Percentiles rank a stretch among this genome's conserved stretches.
Conservation (phyloP, 176 grass and related monocot species). For the Otatea glauca region DNA sequence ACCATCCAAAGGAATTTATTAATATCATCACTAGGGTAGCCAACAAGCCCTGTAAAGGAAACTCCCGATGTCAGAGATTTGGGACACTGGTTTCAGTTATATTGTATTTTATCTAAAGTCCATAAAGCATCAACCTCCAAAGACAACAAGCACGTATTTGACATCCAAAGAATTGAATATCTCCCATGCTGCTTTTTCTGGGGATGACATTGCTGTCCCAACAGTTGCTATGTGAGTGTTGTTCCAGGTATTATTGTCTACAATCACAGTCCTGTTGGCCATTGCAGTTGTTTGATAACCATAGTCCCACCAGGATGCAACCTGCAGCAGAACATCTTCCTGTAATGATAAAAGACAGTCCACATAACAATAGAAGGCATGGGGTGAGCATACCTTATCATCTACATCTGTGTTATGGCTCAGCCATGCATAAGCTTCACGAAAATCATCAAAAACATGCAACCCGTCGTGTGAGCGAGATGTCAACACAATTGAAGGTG, state of each 20-base stretch:
- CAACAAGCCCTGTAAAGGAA: constrained; percentile 91
- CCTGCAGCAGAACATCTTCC: constrained; percentile 53
- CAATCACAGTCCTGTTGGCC: constrained; percentile 99
- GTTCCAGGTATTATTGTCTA: constrained; percentile 99
- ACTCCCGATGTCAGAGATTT: constrained; percentile 36
- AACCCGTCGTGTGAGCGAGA: constrained; percentile 84
- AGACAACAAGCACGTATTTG: constrained; percentile 99
- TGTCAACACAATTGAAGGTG: constrained; percentile 98
- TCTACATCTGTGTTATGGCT: constrained; percentile 98
- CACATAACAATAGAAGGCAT: constrained; percentile 23
- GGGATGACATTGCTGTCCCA: constrained; percentile 98
- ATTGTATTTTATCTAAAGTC: neutral
- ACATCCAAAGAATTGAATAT: constrained; percentile 98
- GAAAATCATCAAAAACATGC: constrained; percentile 99
- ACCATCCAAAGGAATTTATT: constrained; percentile 99
- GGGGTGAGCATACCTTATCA: constrained; percentile 72
- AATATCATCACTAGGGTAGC: constrained; percentile 98
- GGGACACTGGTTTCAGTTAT: constrained; percentile 15
- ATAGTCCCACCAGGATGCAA: constrained; percentile 99
- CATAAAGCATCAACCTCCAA: constrained; percentile 71
- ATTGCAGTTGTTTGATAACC: constrained; percentile 99
- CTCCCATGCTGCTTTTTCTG: constrained; percentile 98
- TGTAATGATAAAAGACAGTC: constrained; percentile 29
- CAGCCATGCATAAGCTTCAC: constrained; percentile 99
- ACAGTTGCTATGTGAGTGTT: constrained; percentile 99